Percentiles rank a stretch among this genome's conserved stretches.
These are phyloP conservation scores for Euphorbia lathyris DNA, from an alignment of 345 rosid species.

Conservation along the genomic window DNA sequence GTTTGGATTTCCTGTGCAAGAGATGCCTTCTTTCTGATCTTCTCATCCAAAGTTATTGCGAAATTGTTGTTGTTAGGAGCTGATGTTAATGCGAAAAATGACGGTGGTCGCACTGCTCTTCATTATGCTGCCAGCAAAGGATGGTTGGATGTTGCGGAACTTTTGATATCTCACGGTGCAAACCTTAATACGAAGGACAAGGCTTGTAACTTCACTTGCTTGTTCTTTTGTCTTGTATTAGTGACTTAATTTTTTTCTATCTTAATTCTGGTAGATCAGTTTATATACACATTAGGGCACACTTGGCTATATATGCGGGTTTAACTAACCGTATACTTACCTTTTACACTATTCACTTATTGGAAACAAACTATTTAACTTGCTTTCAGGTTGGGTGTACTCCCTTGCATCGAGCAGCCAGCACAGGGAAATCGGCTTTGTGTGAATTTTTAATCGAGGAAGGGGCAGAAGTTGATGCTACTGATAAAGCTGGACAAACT, in stretches of 20 bases:
- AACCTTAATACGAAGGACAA: slow-evolving; percentile 67
- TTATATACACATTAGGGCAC: neutral
- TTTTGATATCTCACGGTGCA: slow-evolving; percentile 61
- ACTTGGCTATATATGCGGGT: neutral
- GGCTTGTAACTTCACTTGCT: slow-evolving; percentile 39
- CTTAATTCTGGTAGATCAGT: neutral
- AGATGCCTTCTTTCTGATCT: neutral
- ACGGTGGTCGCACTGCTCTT: slow-evolving; percentile 85
- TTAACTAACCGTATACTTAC: too few relatives aligned
- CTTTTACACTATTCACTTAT: neutral
- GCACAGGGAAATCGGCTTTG: slow-evolving; percentile 66
- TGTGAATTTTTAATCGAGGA: slow-evolving; percentile 82
- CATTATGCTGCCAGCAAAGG: slow-evolving; percentile 99
- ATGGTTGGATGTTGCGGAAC: slow-evolving; percentile 58
- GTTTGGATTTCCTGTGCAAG: neutral
- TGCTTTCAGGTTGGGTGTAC: slow-evolving; percentile 73
- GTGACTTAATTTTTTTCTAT: neutral
- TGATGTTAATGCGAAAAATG: slow-evolving; percentile 67
- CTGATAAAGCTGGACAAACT: slow-evolving; percentile 82
- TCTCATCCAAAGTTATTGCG: neutral
- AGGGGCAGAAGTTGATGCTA: slow-evolving; percentile 82
- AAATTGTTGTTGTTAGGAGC: slow-evolving; percentile 45
- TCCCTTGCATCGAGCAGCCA: slow-evolving; percentile 87
- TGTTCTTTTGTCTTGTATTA: slow-evolving; percentile 15
- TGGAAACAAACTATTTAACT: neutral